Percentiles rank a stretch among this genome's conserved stretches.
phyloP scores from a whole-genome alignment of 805 yeast species.

The Lachancea fermentati region DNA sequence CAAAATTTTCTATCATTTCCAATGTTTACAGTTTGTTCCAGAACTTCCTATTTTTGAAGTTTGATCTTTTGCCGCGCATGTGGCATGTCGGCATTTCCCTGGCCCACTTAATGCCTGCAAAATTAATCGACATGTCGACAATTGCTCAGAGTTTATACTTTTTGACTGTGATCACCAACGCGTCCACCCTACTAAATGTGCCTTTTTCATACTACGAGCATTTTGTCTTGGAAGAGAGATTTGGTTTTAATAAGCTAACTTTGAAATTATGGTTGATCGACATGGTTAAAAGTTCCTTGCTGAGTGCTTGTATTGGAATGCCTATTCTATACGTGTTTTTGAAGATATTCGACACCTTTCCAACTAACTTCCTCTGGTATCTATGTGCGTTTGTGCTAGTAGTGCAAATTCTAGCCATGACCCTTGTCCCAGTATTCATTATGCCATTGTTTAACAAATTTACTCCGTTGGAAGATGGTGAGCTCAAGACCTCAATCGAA shows the following conservation, averaged over 20 bases:
- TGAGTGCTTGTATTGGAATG: conserved; percentile 57
- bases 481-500: conserved; percentile 76
- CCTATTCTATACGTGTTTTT: conserved; percentile 72
- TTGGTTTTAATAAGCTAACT: conserved; percentile 89
- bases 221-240: conserved; percentile 87
- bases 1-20: conserved; percentile 56
- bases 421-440: conserved; percentile 77
- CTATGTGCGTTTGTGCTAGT: conserved; percentile 64
- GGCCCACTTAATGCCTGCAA: conserved; percentile 27
- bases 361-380: conserved; percentile 76
- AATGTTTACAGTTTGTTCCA: conserved; percentile 47
- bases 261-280: conserved; percentile 67
- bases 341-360: conserved; percentile 74
- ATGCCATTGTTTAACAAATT: conserved; percentile 91
- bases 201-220: conserved; percentile 73
- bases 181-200: conserved; percentile 49
- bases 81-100: conserved; percentile 48
- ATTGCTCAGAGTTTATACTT: conserved; percentile 71
- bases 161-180: conserved; percentile 42
- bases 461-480: conserved; percentile 86
- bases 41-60: conserved; percentile 52
- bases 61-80: conserved; percentile 57
- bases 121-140: conserved; percentile 42
- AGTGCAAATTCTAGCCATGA: conserved; percentile 68
- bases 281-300: conserved; percentile 50